Conservation (phyloP, 768 basidiomycete species). For the Phlebiopsis gigantea region DNA sequence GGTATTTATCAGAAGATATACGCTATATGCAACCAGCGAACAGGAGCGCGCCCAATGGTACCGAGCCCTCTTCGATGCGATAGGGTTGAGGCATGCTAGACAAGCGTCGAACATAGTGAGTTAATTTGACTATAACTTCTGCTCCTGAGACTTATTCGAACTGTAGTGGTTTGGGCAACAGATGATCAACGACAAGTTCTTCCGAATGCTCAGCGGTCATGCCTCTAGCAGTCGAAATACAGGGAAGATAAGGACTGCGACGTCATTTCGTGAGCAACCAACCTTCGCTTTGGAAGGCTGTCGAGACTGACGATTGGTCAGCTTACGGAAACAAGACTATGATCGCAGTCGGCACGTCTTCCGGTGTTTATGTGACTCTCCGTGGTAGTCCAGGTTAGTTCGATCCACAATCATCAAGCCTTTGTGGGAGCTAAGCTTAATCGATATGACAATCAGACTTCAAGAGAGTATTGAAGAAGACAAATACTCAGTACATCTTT, state of each 20-base stretch:
- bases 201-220: conserved; percentile 34
- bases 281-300: not conserved
- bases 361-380: conserved; percentile 65
- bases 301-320: conserved; percentile 24
- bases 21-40: conserved; percentile 61
- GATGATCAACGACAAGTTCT: conserved; percentile 53
- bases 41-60: conserved; percentile 58
- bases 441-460: conserved; percentile 38
- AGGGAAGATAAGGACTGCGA: conserved; percentile 55
- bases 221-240: conserved; percentile 32
- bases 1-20: conserved; percentile 57
- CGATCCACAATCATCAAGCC: not conserved
- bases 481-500: conserved; percentile 48
- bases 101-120: conserved; percentile 72
- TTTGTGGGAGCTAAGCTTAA: not conserved
- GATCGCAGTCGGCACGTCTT: conserved; percentile 57
- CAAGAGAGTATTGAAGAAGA: conserved; percentile 46
- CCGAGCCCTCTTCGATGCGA: conserved; percentile 51
- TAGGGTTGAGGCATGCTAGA: conserved; percentile 56
- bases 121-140: not conserved
- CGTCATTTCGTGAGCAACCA: conserved; percentile 53
- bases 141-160: too few relatives aligned
- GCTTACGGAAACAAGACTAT: conserved; percentile 48
- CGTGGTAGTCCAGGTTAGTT: conserved; percentile 50
- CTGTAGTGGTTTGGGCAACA: conserved; percentile 64